phyloP scores from a whole-genome alignment of 805 yeast species.

The Debaryomyces hansenii region DNA sequence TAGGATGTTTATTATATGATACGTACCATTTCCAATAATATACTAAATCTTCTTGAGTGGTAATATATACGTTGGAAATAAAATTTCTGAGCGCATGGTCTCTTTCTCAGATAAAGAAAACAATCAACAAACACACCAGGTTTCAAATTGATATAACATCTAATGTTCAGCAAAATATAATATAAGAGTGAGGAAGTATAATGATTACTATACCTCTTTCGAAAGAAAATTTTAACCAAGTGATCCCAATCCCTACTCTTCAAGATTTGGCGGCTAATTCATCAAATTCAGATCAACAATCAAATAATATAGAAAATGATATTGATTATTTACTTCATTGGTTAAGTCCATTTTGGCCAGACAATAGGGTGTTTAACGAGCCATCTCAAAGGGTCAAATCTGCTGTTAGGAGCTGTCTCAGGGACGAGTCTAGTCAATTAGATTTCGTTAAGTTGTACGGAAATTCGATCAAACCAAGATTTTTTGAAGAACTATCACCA shows the following conservation, averaged over 20 bases:
- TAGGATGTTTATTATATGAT: background rate
- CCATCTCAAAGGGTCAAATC: slow-evolving; percentile 36
- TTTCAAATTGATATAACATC: no score
- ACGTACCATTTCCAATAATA: background rate
- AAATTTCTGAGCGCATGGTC: no score
- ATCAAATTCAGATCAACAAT: background rate
- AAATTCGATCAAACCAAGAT: slow-evolving; percentile 28
- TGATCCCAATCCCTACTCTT: slow-evolving; percentile 16
- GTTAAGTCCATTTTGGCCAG: slow-evolving; percentile 31
- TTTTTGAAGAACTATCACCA: slow-evolving; percentile 12
- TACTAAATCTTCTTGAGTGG: background rate
- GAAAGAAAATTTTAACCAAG: slow-evolving; percentile 9
- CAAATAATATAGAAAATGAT: slow-evolving; percentile 33
- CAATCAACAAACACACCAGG: background rate
- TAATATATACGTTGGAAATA: background rate
- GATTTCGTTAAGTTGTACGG: slow-evolving; percentile 33
- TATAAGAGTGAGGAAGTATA: background rate
- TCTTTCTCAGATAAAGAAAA: background rate
- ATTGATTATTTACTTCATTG: slow-evolving; percentile 31
- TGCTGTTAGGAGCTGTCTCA: slow-evolving; percentile 38
- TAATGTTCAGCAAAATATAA: background rate
- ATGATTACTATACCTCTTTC: slow-evolving; percentile 3
- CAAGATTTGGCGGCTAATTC: slow-evolving; percentile 9
- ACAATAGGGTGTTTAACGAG: slow-evolving; percentile 10
- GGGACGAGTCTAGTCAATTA: slow-evolving; percentile 30